Conservation (phyloP, 768 basidiomycete species). For the Mycena rosella region DNA sequence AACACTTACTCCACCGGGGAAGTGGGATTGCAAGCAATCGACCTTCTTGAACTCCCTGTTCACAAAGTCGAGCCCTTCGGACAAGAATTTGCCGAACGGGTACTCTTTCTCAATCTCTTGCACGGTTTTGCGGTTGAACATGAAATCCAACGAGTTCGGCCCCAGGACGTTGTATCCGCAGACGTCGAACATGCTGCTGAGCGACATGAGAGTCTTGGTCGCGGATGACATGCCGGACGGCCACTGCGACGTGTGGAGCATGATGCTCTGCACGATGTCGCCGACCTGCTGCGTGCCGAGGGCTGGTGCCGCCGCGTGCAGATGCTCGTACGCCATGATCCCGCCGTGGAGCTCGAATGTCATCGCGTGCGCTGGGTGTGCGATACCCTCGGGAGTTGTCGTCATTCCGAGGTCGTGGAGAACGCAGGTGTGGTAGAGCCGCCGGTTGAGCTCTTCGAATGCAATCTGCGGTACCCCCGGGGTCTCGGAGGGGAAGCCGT, state of each 20-base stretch:
- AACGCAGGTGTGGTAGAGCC: conserved; percentile 27
- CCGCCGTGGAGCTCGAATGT: conserved; percentile 28
- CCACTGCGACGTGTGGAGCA: conserved; percentile 36
- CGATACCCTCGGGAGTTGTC: conserved; percentile 3
- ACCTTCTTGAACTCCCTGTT: conserved; percentile 34
- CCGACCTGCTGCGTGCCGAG: conserved; percentile 28
- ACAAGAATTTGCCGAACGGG: conserved; percentile 5
- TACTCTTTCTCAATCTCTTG: conserved; percentile 39
- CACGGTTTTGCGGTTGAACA: conserved; percentile 33
- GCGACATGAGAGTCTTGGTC: conserved; percentile 29
- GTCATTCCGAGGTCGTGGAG: conserved; percentile 27
- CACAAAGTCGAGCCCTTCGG: conserved; percentile 23
- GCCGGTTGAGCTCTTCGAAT: conserved; percentile 26
- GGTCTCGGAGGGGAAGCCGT: conserved; percentile 35
- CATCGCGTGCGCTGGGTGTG: conserved; percentile 26
- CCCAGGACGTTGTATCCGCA: conserved; percentile 31
- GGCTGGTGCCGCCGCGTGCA: conserved; percentile 7
- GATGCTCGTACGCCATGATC: conserved; percentile 28
- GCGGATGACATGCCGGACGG: conserved; percentile 34
- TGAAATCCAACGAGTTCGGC: conserved; percentile 24
- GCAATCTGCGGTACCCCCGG: conserved; percentile 35
- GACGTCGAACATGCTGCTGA: conserved; percentile 35
- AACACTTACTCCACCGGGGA: conserved; percentile 19
- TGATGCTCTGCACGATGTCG: conserved; percentile 39
- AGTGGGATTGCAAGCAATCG: conserved; percentile 34